Conservation (phyloP, 192 early-diverging fungal genomes). For the Kappamyces sp. region DNA sequence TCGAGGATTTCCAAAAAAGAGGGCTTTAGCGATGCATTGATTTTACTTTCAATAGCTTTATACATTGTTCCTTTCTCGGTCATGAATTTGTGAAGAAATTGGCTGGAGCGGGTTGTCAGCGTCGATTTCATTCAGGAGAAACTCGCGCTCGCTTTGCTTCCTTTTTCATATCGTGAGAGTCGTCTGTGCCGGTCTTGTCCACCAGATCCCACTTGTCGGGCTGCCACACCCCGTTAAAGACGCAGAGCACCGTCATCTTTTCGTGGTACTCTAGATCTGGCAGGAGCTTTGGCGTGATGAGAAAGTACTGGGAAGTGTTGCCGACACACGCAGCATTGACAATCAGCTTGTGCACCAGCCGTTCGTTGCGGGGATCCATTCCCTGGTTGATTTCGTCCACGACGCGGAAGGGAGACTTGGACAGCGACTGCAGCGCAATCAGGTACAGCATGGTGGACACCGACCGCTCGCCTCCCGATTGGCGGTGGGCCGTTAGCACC, state of each 20-base stretch:
- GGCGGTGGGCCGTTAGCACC: constrained; percentile 76
- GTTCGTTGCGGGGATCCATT: constrained; percentile 96
- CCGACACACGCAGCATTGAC: constrained; percentile 71
- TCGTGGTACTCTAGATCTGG: constrained; percentile 87
- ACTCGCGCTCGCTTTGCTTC: no score
- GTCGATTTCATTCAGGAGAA: background rate
- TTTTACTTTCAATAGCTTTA: constrained; percentile 12
- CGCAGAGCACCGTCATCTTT: constrained; percentile 83
- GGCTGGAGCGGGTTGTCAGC: background rate
- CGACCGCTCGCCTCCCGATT: constrained; percentile 92
- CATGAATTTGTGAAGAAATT: constrained; percentile 10
- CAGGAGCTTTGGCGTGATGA: constrained; percentile 98
- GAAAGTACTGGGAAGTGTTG: constrained; percentile 79
- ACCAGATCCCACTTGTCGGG: constrained; percentile 31
- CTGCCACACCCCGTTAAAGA: constrained; percentile 92
- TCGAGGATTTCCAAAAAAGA: constrained; percentile 63
- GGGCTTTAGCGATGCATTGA: constrained; percentile 47
- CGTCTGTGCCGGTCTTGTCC: no score
- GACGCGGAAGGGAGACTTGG: constrained; percentile 88
- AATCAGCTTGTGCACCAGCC: constrained; percentile 87
- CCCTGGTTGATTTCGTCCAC: constrained; percentile 99
- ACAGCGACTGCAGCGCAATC: constrained; percentile 84
- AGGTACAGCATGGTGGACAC: constrained; percentile 95
- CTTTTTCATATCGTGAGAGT: no score
- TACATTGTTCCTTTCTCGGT: constrained; percentile 8